Evolutionary conservation across 2,329 filamentous ascomycete genomes (phyloP), one percentile per base, ranked within the genome.

Genomic region (Diaporthe longicolla): DNA sequence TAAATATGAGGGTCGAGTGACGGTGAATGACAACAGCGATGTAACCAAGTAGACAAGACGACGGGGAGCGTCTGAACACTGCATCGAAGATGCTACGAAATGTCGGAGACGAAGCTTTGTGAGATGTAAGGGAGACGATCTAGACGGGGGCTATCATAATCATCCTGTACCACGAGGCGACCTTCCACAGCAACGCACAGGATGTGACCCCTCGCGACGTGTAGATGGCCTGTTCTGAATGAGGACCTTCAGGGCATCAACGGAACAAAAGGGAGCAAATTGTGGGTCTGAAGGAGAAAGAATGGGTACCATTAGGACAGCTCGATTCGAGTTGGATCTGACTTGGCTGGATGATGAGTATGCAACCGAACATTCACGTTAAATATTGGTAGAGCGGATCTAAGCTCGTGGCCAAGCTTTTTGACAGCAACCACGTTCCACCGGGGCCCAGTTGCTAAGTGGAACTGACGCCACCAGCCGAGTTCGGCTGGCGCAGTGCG

Each of bases 381-480:
- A 26, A 40, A 26, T 26, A 26, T 29, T 68, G 63, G 63, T 40
- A 29, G 21, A 54, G 32, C 6, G 29, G 48, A 68, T 68, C 13
- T 66, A 68, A 54, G 63, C 63, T 68, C n/a, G 50, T 19, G 24
- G 63, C 63, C 63, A 68, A 68, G 63, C 63, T 54, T 68, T 68
- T 35, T 54, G 63, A 68, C 63, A 68, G 45, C 29, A 13, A 52
- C n/a, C 24, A 21, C 13, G 2, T 32, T 68, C 63, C 63, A 54
- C 63, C 37, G 37, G 48, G 48, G 40, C 26, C 63, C 63, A 68
- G 29, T 26, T 26, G 19, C 48, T 26, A 37, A 37, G 45, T 37
- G 17, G 37, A 26, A 37, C 9, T 21, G 45, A 26, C 21, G 11
- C 35, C 35, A 37, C 10, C 35, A 5, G 8, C 35, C 35, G 37